phyloP scores from a whole-genome alignment of 2,329 filamentous ascomycete genomes.

The Fusarium denticulatum region DNA sequence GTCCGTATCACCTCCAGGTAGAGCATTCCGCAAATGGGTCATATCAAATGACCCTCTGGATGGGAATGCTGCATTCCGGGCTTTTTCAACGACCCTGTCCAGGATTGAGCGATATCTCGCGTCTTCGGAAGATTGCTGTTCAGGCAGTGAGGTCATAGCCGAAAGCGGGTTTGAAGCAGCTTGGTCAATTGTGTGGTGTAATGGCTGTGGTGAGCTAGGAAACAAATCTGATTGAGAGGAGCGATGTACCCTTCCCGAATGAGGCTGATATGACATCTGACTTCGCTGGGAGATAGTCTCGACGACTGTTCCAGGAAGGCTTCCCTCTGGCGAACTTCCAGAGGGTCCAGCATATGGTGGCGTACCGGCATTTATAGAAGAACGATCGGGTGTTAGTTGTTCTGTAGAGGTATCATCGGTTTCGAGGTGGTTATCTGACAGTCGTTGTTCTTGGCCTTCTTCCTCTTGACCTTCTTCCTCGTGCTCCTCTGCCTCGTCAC shows the following conservation, averaged over 20 bases:
- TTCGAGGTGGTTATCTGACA: background rate
- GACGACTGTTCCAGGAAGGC: background rate
- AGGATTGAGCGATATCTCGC: background rate
- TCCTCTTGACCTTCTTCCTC: background rate
- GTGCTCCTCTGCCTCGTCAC: background rate
- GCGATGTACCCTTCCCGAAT: background rate
- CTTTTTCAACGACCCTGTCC: background rate
- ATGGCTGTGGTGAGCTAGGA: background rate
- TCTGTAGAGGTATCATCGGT: background rate
- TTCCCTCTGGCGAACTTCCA: background rate
- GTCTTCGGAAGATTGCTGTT: background rate
- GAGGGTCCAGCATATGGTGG: background rate
- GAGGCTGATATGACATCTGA: constrained; percentile 1
- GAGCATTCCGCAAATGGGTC: background rate
- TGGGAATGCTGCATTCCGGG: background rate
- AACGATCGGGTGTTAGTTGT: background rate
- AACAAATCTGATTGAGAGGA: background rate
- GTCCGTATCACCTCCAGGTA: background rate
- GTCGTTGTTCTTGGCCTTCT: background rate
- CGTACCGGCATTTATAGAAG: background rate
- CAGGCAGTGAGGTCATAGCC: background rate
- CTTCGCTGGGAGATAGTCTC: constrained; percentile 9
- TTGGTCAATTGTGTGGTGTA: background rate
- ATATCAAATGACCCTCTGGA: background rate
- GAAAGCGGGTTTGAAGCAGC: background rate